Evolutionary conservation across 1,139 yeast genomes (phyloP), one percentile per base, ranked within the genome.

Genomic region (Yamadazyma blattariae): DNA sequence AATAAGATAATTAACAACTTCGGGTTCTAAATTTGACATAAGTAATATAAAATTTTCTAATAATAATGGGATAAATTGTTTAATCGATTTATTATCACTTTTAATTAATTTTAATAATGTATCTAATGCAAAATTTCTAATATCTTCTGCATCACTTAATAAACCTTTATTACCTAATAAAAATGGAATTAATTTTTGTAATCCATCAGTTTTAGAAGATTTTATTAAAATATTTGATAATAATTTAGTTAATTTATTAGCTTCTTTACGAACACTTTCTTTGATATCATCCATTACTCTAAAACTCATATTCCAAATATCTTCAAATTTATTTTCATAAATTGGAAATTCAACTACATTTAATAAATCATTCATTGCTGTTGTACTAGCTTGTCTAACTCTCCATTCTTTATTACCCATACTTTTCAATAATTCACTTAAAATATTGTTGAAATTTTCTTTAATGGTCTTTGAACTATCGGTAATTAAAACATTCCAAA

Each of bases 321-420:
- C 78, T 40, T 84, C 84, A 36, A 87, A 56, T 13, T 64, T 54
- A 7, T 56, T 50, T 32, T 78, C 79, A 47, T 83, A 85, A 8
- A 56, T 61, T 10, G 71, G 77, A 28, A 77, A 54, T 2, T 80
- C 71, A 23, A 75, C 70, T 7, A 80, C 73, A 46, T 82, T 86
- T 12, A 92, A 59, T 24, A 92, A 59, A 45, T 88, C 92, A 27
- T 77, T 67, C 41, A 89, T 59, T 0, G 92, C 97, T 2, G 77
- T 58, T 0, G 94, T 71, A 56, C 95, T 81, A 0, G 97, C 96
- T 55, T 92, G 95, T 47, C 98, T 75, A 0, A 83, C 88, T 50
- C 97, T 73, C 97, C 97, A 92, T 57, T 92, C 97, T 41, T 82
- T 77, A 43, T 79, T 79, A 1, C 88, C 83, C 83, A 89, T 82